A percentile compares a stretch with the other conserved stretches of the same genome.
phyloP scores from a whole-genome alignment of 2,329 filamentous ascomycete species.

The Lojkania enalia region DNA sequence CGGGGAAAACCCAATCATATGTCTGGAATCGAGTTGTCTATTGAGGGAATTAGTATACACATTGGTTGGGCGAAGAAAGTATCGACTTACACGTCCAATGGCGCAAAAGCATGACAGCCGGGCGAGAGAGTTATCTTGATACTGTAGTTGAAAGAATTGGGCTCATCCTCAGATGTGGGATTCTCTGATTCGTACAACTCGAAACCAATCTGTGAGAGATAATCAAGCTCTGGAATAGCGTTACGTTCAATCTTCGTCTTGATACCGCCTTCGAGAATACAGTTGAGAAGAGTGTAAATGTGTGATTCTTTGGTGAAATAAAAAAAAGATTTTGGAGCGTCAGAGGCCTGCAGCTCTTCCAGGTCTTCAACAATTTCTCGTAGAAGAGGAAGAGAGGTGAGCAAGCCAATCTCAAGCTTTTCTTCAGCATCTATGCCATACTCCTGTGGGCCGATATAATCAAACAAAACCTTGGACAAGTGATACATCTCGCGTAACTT shows the following conservation, averaged over 20 bases:
- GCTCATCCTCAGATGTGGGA: conserved; percentile 58
- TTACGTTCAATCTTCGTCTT: conserved; percentile 95
- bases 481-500: conserved; percentile 92
- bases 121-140: conserved; percentile 96
- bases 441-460: conserved; percentile 97
- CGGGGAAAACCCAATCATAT: conserved; percentile 94
- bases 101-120: conserved; percentile 94
- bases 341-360: conserved; percentile 94
- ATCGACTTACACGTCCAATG: conserved; percentile 72
- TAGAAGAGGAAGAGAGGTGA: conserved; percentile 89
- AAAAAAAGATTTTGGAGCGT: conserved; percentile 93
- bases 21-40: conserved; percentile 84
- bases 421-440: conserved; percentile 95
- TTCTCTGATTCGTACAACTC: conserved; percentile 96
- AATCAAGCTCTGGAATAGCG: conserved; percentile 95
- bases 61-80: neutral
- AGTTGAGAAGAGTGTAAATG: conserved; percentile 97
- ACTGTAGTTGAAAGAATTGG: conserved; percentile 84
- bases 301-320: conserved; percentile 99
- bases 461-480: conserved; percentile 91
- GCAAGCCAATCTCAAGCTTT: conserved; percentile 95
- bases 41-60: too few relatives aligned
- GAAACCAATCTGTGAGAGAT: conserved; percentile 96
- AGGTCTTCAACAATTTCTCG: conserved; percentile 97
- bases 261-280: conserved; percentile 94